These are phyloP conservation scores for Cyclotella choctawhatcheeana DNA, from an alignment of 108 stramenopile genomes.

Conservation along the genomic window DNA sequence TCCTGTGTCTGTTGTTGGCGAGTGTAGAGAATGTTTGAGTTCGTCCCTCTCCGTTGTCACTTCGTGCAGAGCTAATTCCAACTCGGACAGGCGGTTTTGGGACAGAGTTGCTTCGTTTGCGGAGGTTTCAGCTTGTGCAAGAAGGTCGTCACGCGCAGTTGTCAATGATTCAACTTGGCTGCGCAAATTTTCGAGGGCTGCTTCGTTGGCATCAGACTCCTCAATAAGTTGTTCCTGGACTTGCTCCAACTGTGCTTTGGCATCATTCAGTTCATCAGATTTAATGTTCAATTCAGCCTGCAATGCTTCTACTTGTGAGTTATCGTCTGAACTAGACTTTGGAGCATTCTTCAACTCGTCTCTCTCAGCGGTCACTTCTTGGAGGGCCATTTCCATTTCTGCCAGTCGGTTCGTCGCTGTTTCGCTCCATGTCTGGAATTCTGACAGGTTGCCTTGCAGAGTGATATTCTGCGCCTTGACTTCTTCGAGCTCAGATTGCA, in stretches of 20 bases:
- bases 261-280: slow-evolving; percentile 30
- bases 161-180: slow-evolving; percentile 19
- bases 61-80: slow-evolving; percentile 37
- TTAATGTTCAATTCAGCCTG: slow-evolving; percentile 36
- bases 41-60: slow-evolving; percentile 34
- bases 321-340: slow-evolving; percentile 21
- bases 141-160: background rate
- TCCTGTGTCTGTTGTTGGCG: slow-evolving; percentile 9
- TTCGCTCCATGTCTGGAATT: slow-evolving; percentile 68
- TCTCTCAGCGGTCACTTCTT: slow-evolving; percentile 28
- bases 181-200: slow-evolving; percentile 23
- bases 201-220: slow-evolving; percentile 39
- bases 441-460: slow-evolving; percentile 45
- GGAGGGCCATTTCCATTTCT: slow-evolving; percentile 49
- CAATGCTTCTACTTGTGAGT: slow-evolving; percentile 16
- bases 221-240: slow-evolving; percentile 30
- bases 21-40: slow-evolving; percentile 19
- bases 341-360: slow-evolving; percentile 33
- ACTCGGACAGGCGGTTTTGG: slow-evolving; percentile 56
- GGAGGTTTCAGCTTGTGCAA: too few species aligned
- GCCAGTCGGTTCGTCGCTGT: slow-evolving; percentile 56
- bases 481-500: slow-evolving; percentile 35
- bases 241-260: slow-evolving; percentile 24
- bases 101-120: slow-evolving; percentile 29
- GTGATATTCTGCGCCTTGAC: slow-evolving; percentile 39